phyloP scores from a whole-genome alignment of 305 asterid genomes.

The Fraxinus dipetala region DNA sequence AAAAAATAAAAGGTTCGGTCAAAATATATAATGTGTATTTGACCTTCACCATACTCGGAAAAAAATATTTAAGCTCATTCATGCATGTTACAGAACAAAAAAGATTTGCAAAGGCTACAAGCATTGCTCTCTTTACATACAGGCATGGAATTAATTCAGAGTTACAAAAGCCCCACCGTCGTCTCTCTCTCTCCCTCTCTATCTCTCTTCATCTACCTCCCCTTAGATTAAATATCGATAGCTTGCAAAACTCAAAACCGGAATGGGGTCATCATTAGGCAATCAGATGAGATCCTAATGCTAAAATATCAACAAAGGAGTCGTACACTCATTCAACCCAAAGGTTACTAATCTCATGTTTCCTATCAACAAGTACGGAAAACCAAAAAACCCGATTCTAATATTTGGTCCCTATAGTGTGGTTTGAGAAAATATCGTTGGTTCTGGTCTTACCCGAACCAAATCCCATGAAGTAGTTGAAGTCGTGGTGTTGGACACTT shows the following conservation, averaged over 20 bases:
- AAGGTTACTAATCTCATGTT: constrained; percentile 11
- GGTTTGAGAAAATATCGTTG: not conserved
- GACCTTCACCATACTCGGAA: not conserved
- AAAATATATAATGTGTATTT: not conserved
- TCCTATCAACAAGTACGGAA: constrained; percentile 1
- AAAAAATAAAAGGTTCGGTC: not conserved
- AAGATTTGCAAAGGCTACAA: not conserved
- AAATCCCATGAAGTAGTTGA: constrained; percentile 77
- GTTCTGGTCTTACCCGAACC: constrained; percentile 30
- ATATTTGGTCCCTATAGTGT: constrained; percentile 1
- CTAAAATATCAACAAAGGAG: not conserved
- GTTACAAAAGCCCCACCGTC: not conserved
- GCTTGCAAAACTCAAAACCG: constrained; percentile 2
- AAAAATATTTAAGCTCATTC: not conserved
- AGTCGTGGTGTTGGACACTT: constrained; percentile 90
- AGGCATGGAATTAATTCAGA: not conserved
- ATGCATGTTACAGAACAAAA: not conserved
- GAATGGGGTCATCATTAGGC: not conserved
- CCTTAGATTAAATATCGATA: not conserved
- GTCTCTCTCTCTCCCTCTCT: not conserved
- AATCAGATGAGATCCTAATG: not conserved
- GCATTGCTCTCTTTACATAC: not conserved
- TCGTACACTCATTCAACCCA: constrained; percentile 17
- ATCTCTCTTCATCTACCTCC: not conserved
- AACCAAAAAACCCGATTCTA: not conserved